phyloP scores from a whole-genome alignment of 1,139 yeast genomes.

The Geotrichum siamense region DNA sequence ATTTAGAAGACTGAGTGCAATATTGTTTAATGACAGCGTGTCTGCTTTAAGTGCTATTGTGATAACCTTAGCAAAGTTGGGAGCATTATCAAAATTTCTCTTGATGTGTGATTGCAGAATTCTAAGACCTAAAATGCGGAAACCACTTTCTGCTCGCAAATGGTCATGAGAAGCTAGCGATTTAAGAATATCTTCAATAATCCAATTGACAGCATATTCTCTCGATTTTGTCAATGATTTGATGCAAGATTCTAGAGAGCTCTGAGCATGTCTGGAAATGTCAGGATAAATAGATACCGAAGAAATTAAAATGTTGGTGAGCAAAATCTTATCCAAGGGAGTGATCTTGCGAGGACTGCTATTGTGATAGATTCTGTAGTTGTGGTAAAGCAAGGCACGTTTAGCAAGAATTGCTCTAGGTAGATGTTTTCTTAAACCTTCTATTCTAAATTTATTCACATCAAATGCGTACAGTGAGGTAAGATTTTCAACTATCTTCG shows the following conservation, averaged over 20 bases:
- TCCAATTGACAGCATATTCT: conserved; percentile 31
- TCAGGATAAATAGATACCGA: conserved; percentile 68
- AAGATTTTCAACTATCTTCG: conserved; percentile 48
- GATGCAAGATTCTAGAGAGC: conserved; percentile 61
- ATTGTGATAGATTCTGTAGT: conserved; percentile 65
- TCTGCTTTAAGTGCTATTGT: conserved; percentile 55
- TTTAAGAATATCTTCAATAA: conserved; percentile 45
- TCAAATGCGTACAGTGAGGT: conserved; percentile 42
- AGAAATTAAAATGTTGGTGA: conserved; percentile 62
- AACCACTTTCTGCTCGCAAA: conserved; percentile 60
- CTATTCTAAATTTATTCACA: conserved; percentile 42
- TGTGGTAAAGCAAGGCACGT: conserved; percentile 70
- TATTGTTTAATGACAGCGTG: conserved; percentile 35
- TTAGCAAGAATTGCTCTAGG: conserved; percentile 76
- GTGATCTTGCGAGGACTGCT: conserved; percentile 71
- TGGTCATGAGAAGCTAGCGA: conserved; percentile 51
- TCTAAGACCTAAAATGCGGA: conserved; percentile 38
- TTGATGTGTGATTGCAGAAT: conserved; percentile 44
- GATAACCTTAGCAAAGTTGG: conserved; percentile 43
- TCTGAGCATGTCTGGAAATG: conserved; percentile 64
- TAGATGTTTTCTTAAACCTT: conserved; percentile 58
- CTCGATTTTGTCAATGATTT: conserved; percentile 65
- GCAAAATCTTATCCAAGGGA: conserved; percentile 52
- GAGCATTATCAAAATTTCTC: conserved; percentile 50
- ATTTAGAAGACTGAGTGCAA: conserved; percentile 34